These are phyloP conservation scores for Kwoniella heveanensis DNA, from an alignment of 768 basidiomycete genomes.

Conservation along the genomic window DNA sequence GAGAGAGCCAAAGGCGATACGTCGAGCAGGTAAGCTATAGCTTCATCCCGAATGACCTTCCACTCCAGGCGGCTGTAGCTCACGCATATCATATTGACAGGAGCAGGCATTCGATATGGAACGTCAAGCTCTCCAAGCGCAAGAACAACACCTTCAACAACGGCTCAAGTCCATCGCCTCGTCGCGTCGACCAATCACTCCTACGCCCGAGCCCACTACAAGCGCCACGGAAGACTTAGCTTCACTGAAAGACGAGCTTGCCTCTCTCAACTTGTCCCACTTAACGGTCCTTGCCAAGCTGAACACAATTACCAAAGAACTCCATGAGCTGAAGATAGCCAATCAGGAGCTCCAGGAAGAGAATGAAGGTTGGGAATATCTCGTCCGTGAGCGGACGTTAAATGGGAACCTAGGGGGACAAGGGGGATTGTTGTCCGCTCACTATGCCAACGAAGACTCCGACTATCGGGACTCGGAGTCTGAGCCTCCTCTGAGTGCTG, in stretches of 20 bases:
- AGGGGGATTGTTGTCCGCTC: conserved; percentile 10
- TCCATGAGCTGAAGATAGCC: conserved; percentile 81
- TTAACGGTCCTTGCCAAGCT: conserved; percentile 79
- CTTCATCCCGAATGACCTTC: too few relatives aligned
- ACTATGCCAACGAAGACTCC: conserved; percentile 1
- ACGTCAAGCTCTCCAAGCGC: conserved; percentile 40
- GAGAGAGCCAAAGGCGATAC: conserved; percentile 44
- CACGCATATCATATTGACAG: conserved; percentile 21
- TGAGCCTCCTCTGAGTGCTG: not conserved
- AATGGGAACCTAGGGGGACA: conserved; percentile 62
- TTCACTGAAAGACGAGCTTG: conserved; percentile 63
- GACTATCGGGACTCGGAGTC: not conserved
- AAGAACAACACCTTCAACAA: conserved; percentile 39
- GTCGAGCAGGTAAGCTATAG: conserved; percentile 46
- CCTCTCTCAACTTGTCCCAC: conserved; percentile 82
- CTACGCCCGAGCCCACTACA: too few relatives aligned
- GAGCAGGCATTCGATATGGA: conserved; percentile 50
- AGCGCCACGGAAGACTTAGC: conserved; percentile 7
- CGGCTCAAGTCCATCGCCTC: conserved; percentile 19
- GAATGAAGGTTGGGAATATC: conserved; percentile 94
- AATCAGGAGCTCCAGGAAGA: conserved; percentile 80
- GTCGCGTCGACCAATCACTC: conserved; percentile 2
- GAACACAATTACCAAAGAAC: conserved; percentile 77
- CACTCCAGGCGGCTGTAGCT: too few relatives aligned
- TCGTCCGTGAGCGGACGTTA: conserved; percentile 85